phyloP scores from a whole-genome alignment of 2,329 filamentous ascomycete species.

The Knoxdaviesia proteae region DNA sequence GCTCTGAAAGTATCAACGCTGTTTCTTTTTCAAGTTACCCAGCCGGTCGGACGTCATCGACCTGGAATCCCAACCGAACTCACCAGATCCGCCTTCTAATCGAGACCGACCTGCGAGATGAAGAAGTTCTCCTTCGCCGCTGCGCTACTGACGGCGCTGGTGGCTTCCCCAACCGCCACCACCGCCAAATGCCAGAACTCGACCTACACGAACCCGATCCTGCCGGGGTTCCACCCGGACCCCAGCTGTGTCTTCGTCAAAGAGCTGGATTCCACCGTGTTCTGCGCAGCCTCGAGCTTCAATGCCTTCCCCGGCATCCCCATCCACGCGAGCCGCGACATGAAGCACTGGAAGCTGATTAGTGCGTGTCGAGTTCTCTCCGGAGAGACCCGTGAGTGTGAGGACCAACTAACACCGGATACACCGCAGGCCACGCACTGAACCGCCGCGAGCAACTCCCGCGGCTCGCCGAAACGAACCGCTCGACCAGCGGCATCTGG shows the following conservation, averaged over 20 bases:
- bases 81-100: no score
- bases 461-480: conserved; percentile 8
- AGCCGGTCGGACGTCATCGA: no score
- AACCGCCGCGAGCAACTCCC: conserved; percentile 20
- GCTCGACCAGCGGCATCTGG: conserved; percentile 18
- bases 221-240: conserved; percentile 28
- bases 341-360: conserved; percentile 24
- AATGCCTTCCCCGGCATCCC: conserved; percentile 30
- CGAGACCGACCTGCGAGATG: no score
- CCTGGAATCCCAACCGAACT: no score
- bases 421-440: conserved; percentile 15
- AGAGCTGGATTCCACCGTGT: conserved; percentile 22
- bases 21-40: no score
- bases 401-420: no score
- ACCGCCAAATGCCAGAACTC: conserved; percentile 5
- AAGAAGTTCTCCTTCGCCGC: no score
- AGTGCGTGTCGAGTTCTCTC: conserved; percentile 3
- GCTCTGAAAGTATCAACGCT: no score
- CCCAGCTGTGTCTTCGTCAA: conserved; percentile 21
- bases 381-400: no score
- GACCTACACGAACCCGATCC: conserved; percentile 19
- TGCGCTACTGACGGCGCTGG: no score
- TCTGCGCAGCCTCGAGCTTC: conserved; percentile 30
- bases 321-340: conserved; percentile 28
- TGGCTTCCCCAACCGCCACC: no score